phyloP scores from a whole-genome alignment of 2,329 filamentous ascomycete genomes.

The Lecanicillium sp. region DNA sequence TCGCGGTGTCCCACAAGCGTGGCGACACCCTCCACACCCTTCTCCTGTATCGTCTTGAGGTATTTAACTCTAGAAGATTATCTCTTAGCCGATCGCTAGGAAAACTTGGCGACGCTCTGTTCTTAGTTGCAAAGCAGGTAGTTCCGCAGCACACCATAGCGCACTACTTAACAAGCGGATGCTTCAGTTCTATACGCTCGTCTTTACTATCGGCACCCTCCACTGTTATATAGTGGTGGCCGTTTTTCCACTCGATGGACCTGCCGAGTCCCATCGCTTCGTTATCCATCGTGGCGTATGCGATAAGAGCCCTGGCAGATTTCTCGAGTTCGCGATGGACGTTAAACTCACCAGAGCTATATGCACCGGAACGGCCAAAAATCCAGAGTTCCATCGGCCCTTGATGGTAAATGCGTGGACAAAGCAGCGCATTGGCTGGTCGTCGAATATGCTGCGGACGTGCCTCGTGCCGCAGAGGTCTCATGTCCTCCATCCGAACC shows the following conservation, averaged over 20 bases:
- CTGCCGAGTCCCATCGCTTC: conserved; percentile 11
- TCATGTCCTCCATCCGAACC: too few relatives aligned
- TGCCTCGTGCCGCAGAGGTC: too few relatives aligned
- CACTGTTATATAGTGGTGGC: conserved; percentile 4
- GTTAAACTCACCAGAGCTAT: conserved; percentile 11
- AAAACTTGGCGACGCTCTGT: conserved; percentile 8
- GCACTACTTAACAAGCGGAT: conserved; percentile 8
- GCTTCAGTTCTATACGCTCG: conserved; percentile 7
- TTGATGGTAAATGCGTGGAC: conserved; percentile 9
- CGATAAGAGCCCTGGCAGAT: conserved; percentile 12
- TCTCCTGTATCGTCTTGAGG: conserved; percentile 1
- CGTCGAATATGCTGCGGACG: conserved; percentile 7
- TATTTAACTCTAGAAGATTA: conserved; percentile 1
- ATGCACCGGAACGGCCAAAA: conserved; percentile 8
- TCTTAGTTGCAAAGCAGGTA: conserved; percentile 10
- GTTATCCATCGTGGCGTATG: conserved; percentile 13
- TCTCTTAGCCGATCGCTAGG: conserved; percentile 4
- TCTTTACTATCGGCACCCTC: background rate
- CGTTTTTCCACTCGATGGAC: conserved; percentile 4
- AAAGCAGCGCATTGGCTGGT: conserved; percentile 15
- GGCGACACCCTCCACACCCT: conserved; percentile 6
- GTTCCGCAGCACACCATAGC: conserved; percentile 13
- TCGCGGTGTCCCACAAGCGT: conserved; percentile 4
- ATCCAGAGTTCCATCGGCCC: conserved; percentile 9
- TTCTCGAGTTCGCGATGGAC: conserved; percentile 10